A percentile compares a stretch with the other conserved stretches of the same genome.
These are phyloP conservation scores for Solanum hybrid DNA, from an alignment of 305 asterid species.

Conservation along the genomic window DNA sequence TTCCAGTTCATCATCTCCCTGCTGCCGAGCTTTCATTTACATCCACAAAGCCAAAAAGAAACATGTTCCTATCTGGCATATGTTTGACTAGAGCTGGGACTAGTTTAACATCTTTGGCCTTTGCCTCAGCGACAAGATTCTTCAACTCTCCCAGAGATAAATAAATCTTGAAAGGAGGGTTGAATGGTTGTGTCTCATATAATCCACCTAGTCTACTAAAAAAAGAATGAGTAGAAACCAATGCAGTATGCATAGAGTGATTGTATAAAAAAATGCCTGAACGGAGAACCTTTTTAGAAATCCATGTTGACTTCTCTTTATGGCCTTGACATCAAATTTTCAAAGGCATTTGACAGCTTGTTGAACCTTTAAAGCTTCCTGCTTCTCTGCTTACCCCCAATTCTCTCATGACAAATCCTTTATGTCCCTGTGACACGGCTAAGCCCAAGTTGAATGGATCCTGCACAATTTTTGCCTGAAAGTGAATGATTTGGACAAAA, in stretches of 20 bases:
- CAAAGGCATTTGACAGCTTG: neutral
- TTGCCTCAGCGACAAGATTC: constrained; percentile 44
- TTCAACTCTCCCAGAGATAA: constrained; percentile 59
- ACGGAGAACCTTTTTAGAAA: constrained; percentile 58
- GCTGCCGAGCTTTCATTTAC: constrained; percentile 41
- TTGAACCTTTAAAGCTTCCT: neutral
- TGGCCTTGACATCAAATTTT: neutral
- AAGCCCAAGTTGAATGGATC: too few relatives aligned
- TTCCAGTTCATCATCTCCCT: constrained; percentile 47
- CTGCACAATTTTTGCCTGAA: neutral
- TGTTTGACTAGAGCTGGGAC: constrained; percentile 46
- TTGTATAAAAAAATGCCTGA: constrained; percentile 74
- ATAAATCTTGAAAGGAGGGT: constrained; percentile 61
- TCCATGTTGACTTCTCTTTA: constrained; percentile 31
- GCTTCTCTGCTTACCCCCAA: neutral
- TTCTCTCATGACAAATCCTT: neutral
- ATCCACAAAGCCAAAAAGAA: constrained; percentile 66
- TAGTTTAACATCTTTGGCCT: constrained; percentile 30
- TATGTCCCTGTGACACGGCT: too few relatives aligned
- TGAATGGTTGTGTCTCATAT: constrained; percentile 75
- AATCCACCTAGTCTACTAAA: constrained; percentile 63
- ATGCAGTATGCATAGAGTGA: constrained; percentile 57
- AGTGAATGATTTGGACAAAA: neutral
- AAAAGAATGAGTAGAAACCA: constrained; percentile 42
- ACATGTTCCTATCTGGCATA: constrained; percentile 53